phyloP scores from a whole-genome alignment of 345 rosid genomes.

The Boechera divaricarpa region DNA sequence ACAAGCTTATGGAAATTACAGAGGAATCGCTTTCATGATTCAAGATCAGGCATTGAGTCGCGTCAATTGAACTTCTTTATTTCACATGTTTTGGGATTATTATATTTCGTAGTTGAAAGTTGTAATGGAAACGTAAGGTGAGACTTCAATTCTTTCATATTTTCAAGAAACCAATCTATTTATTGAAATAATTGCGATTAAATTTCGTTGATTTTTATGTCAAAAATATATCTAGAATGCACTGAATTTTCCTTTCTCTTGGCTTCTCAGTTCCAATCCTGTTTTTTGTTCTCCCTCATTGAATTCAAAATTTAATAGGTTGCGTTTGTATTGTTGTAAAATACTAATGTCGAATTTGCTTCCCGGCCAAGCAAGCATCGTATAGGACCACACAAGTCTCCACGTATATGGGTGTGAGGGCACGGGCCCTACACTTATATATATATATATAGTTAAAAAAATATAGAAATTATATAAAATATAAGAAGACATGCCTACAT shows the following conservation, averaged over 20 bases:
- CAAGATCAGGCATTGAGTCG: not conserved
- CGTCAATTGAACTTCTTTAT: not conserved
- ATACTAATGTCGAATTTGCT: not conserved
- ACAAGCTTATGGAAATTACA: not conserved
- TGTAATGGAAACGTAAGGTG: too few species aligned
- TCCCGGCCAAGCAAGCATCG: too few species aligned
- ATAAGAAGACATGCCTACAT: too few species aligned
- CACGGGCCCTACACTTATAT: too few species aligned
- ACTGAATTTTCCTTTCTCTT: not conserved
- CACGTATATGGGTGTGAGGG: too few species aligned
- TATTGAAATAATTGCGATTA: not conserved
- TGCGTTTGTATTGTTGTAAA: not conserved
- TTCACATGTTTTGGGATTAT: too few species aligned
- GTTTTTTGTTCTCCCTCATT: not conserved
- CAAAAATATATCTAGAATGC: not conserved
- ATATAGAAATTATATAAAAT: too few species aligned
- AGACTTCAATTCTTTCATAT: not conserved
- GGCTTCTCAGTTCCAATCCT: not conserved
- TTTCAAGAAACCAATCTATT: not conserved
- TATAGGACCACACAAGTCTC: not conserved
- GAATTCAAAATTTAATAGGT: not conserved
- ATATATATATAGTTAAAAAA: too few species aligned
- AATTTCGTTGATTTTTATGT: not conserved
- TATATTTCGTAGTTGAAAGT: too few species aligned
- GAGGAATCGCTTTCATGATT: too few species aligned